Evolutionary conservation across 1,284 basidiomycete species (phyloP), one percentile per base, ranked within the genome.

Genomic region (Peniophora sp.): DNA sequence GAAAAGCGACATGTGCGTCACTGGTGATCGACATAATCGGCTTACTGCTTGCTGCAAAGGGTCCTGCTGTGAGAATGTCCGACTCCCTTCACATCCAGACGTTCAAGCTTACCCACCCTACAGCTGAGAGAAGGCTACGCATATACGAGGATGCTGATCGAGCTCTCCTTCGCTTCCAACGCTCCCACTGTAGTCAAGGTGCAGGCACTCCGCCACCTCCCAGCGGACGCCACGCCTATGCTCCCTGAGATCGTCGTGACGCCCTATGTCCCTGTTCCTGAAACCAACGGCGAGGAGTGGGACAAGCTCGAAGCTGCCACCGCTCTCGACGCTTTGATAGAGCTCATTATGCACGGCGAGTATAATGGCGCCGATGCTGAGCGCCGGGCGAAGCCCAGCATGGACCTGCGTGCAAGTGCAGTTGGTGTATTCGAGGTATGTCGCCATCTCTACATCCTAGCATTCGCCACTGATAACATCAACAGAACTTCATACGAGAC

Each of bases 101-200:
- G 12, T 32, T n/a, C n/a, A 12, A 32, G 27, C 27, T 32, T 5
- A 32, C 12, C 5, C 12, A 32, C 27, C 12, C 27, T 5, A 32
- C 51, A 85, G 83, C 71, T 69, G 48, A 76, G 76, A 58, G 85
- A 85, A 58, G 69, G 68, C 55, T 73, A 76, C 43, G 77, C 87
- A 3, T 86, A 90, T 59, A 85, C 86, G 0, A 81, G 94, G 42
- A 91, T 89, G 65, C 77, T 99, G 17, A 67, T 93, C 20, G 95
- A 99, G 65, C 72, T 97, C 10, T 86, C 87, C 0, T 75, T 99
- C 20, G 88, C 93, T 3, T 96, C 92, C 24, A 97, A 98, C 62
- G 91, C 92, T 0, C 96, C 97, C 0, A 84, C 87, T 12, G 60
- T 74, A 3, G 70, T 99, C 53, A 98, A 99, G 71, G 85, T 85